Base-by-base conservation (phyloP, 2,329 filamentous ascomycete genomes). In the Sporothrix phasma region DNA sequence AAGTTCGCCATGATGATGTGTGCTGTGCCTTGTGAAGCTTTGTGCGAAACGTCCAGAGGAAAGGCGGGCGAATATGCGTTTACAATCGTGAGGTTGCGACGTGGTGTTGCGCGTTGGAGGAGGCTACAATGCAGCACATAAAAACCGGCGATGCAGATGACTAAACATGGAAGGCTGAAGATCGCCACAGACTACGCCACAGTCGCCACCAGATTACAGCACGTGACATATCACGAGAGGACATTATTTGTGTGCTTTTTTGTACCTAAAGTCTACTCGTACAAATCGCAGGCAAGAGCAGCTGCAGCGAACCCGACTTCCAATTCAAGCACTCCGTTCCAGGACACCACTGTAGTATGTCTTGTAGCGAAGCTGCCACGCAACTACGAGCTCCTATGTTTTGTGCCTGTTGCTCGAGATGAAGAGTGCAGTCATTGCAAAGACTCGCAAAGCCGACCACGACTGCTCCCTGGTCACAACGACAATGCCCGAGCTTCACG, bases 1-100 rank as follows among this genome's bases (percentile, higher is more conserved):
- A 97, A 97, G 82, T 97, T 97, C 74, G 92, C 92, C 92, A 96
- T 96, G 65, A 61, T 77, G 71, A 66, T 49, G n/a, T 56, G 1
- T 39, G 31, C 8, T 56, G 51, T 24, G 15, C 31, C 11, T 3
- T 5, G n/a, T 56, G 45, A 46, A n/a, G 2, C 24, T 29, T 13
- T 22, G 11, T 31, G 24, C 7, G 31, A 8, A 29, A 7, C 22
- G 29, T 45, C 29, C 47, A n/a, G 13, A 26, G 24, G 6, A n/a
- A 37, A 26, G 29, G 45, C 10, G 34, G 29, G 43, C 60, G 45
- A 41, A 24, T 8, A 8, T 46, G 37, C 46, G 61, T 56, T 56
- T 41, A 19, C 34, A 34, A 11, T 45, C 43, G 47, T 34, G 37
- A 45, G n/a, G 37, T 51, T 15, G 54, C 31, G 43, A 46, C n/a